Base-by-base conservation (phyloP, 2,329 filamentous ascomycete species). In the Acephala macrosclerotiorum region DNA sequence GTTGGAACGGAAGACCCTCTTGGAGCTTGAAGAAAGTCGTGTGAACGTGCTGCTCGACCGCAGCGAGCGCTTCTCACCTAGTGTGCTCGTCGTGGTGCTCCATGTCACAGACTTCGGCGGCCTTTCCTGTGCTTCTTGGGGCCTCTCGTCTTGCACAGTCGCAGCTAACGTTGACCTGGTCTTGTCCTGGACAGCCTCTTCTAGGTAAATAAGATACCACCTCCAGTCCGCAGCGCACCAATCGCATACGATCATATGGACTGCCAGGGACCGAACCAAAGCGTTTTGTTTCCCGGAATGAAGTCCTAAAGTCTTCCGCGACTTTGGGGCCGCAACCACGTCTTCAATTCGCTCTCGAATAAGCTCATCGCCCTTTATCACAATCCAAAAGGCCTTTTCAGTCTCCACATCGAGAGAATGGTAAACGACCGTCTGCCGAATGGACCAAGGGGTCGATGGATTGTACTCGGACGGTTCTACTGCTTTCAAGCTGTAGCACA, bases 161-260 rank as follows among this genome's bases (percentile, higher is more conserved):
- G 61, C 22, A 20, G 33, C 26, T 12, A 61, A 38, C 20, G 59
- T 16, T n/a, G 22, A 51, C 1, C 64, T 51, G 12, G 66, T 63
- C 2, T 26, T 29, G 8, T 53, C 29, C 57, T 66, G 61, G 11
- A 64, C 47, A 18, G n/a, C 14, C 20, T 61, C 62, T 63, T 81
- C 79, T 0, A 81, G 68, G 47, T 71, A 72, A 29, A 77, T 78
- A 11, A 81, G 74, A 66, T 79, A 82, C 77, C 78, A 79, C 1
- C 79, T 75, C 80, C 80, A 82, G n/a, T 80, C 75, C 60, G 82
- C 79, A 3, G 67, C 71, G 2, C 78, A 74, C 79, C 79, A 81
- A 1, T 74, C 67, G 36, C 73, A 75, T 6, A 78, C 42, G 1
- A 80, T 55, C 2, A 79, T 62, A 66, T 82, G 80, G 0, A 70